A percentile compares a stretch with the other conserved stretches of the same genome.
These are phyloP conservation scores for Trypanosoma congolense DNA, from an alignment of 208 protist species.

Conservation along the genomic window DNA sequence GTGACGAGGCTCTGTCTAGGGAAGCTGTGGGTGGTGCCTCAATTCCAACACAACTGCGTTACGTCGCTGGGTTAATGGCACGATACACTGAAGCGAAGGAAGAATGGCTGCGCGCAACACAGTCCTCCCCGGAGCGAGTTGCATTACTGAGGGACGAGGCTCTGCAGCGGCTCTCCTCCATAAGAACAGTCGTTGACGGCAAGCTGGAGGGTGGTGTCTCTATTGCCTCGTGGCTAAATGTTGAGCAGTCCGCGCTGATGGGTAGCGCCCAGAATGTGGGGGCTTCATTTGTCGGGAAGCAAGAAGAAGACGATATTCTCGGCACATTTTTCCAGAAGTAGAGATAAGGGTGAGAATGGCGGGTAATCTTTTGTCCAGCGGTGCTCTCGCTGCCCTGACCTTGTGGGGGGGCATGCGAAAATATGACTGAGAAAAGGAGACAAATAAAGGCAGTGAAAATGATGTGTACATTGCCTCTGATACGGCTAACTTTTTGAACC, in stretches of 20 bases:
- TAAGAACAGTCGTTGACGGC: slow-evolving; percentile 41
- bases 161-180: slow-evolving; percentile 8
- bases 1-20: slow-evolving; percentile 14
- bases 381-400: too few species aligned
- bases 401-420: too few species aligned
- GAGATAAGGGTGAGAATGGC: too few species aligned
- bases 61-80: slow-evolving; percentile 39
- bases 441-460: too few species aligned
- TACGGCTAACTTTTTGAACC: too few species aligned
- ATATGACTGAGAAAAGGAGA: too few species aligned
- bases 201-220: slow-evolving; percentile 36
- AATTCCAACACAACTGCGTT: slow-evolving; percentile 34
- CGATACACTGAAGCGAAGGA: slow-evolving; percentile 68
- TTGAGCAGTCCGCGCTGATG: slow-evolving; percentile 42
- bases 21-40: slow-evolving; percentile 14
- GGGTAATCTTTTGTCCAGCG: too few species aligned
- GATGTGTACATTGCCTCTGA: too few species aligned
- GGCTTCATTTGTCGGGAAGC: background rate
- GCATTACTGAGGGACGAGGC: slow-evolving; percentile 14
- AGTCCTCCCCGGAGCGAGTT: slow-evolving; percentile 6
- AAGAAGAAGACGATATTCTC: slow-evolving; percentile 45
- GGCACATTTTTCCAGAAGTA: slow-evolving; percentile 42
- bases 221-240: slow-evolving; percentile 57
- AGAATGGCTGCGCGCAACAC: slow-evolving; percentile 28
- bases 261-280: slow-evolving; percentile 30